Conservation (phyloP, 2,329 filamentous ascomycete species). For the Volutella citrinella region DNA sequence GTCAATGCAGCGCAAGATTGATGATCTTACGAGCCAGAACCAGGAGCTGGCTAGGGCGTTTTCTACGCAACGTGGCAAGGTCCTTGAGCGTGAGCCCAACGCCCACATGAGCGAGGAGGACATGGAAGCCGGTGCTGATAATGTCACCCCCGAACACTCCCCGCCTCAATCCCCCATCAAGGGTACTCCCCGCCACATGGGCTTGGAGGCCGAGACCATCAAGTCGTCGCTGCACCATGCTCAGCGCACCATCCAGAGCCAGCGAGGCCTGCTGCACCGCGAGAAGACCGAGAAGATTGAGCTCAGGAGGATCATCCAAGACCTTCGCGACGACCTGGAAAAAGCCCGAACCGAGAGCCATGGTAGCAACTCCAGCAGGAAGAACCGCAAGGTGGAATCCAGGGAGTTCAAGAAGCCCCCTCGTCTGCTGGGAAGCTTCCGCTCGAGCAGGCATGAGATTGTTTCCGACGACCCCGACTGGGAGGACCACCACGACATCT, state of each 20-base stretch:
- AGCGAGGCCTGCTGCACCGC: constrained; percentile 91
- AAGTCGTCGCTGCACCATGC: constrained; percentile 93
- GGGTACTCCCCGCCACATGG: constrained; percentile 82
- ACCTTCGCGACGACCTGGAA: constrained; percentile 88
- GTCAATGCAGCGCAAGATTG: constrained; percentile 78
- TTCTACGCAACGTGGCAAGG: constrained; percentile 66
- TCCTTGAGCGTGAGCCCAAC: constrained; percentile 61
- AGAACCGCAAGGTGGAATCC: constrained; percentile 60
- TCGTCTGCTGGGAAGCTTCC: constrained; percentile 71
- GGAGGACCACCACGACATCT: constrained; percentile 68
- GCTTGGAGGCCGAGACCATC: constrained; percentile 92
- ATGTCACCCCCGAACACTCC: constrained; percentile 81
- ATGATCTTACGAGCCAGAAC: constrained; percentile 85
- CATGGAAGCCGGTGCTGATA: constrained; percentile 63
- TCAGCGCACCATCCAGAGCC: constrained; percentile 92
- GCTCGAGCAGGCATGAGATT: constrained; percentile 74
- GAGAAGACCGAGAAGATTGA: constrained; percentile 99
- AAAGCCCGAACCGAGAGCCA: constrained; percentile 57
- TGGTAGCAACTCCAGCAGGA: constrained; percentile 49
- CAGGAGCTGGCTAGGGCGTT: constrained; percentile 85
- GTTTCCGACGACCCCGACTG: constrained; percentile 79
- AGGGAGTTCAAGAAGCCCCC: constrained; percentile 76
- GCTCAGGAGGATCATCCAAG: constrained; percentile 90
- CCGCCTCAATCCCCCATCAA: constrained; percentile 89
- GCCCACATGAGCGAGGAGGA: constrained; percentile 59